phyloP scores from a whole-genome alignment of 495 filamentous ascomycete genomes.

The Aspergillus carlsbadensis region DNA sequence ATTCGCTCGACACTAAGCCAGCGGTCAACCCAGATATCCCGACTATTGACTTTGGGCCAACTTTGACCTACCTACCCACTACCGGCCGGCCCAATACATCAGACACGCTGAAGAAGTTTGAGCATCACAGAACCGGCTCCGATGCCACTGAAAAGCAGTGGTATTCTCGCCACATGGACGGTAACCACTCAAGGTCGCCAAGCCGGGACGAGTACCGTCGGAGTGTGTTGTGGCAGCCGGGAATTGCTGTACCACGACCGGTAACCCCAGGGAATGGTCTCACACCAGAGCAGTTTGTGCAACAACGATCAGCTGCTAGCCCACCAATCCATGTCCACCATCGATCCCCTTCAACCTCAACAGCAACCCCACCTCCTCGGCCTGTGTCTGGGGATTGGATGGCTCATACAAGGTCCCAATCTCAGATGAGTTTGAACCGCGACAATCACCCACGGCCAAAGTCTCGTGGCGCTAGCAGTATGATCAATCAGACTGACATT shows the following conservation, averaged over 20 bases:
- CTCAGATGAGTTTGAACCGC: slow-evolving; percentile 33
- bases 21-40: slow-evolving; percentile 59
- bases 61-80: slow-evolving; percentile 61
- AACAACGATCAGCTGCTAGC: slow-evolving; percentile 68
- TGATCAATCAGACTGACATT: slow-evolving; percentile 51
- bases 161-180: slow-evolving; percentile 27
- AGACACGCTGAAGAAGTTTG: slow-evolving; percentile 37
- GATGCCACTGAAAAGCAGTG: slow-evolving; percentile 34
- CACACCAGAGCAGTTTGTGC: slow-evolving; percentile 80
- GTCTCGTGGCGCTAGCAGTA: slow-evolving; percentile 46
- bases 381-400: slow-evolving; percentile 58
- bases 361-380: slow-evolving; percentile 42
- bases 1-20: slow-evolving; percentile 36
- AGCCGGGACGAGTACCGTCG: slow-evolving; percentile 52
- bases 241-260: slow-evolving; percentile 49
- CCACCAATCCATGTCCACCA: slow-evolving; percentile 55
- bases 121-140: slow-evolving; percentile 40
- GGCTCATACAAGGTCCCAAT: slow-evolving; percentile 46
- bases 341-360: slow-evolving; percentile 55
- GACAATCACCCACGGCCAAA: slow-evolving; percentile 48
- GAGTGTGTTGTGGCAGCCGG: slow-evolving; percentile 79
- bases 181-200: slow-evolving; percentile 36
- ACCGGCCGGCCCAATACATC: slow-evolving; percentile 40
- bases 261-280: slow-evolving; percentile 47
- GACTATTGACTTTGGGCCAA: slow-evolving; percentile 83